Base-by-base conservation (phyloP, 163 green algal genomes). In the Scenedesmus sp. region DNA sequence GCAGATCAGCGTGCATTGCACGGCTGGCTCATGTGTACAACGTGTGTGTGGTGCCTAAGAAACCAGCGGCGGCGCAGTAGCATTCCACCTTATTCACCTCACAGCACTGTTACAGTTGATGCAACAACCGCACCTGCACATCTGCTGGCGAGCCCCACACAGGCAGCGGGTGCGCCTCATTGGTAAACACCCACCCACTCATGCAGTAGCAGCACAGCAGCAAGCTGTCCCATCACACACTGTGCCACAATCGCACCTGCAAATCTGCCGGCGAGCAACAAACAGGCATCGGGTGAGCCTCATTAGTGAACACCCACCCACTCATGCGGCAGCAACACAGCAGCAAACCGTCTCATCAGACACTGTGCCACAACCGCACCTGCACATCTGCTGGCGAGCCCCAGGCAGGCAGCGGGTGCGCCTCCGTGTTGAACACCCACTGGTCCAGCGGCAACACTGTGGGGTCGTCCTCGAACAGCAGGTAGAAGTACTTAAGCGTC, bases 401-500 rank as follows among this genome's bases (percentile, higher is more conserved):
- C 93, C 92, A 95, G 3, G 93, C 84, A 16, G 94, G 92, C 67
- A 99, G 82, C 1, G 98, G 97, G 91, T 99, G 98, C 4, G 98
- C 98, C 94, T 99, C 98, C 3, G 98, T 99, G 93, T 99, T 99
- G 92, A 99, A 98, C 13, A 99, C 98, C 90, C 94, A 99, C 90
- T 97, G 59, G 81, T 98, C 94, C 52, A 99, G 94, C 6, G 98
- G 94, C 64, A 99, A 89, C 60, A 96, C 87, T 18, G 95, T 83
- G 0, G 76, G 60, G 67, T 93, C 88, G 74, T 97, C 94, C 2
- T 92, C 92, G 62, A 99, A 98, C 4, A 98, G 93, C 15, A 99
- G 94, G 92, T 97, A 99, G 13, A 99, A 96, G 92, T 99, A 99
- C 94, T 99, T 99, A 16, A 99, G 95, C 0, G 98, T 99, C 90